Evolutionary conservation across 1,139 yeast species (phyloP), one percentile per base, ranked within the genome.

Genomic region (Geotrichum phurueaensis): DNA sequence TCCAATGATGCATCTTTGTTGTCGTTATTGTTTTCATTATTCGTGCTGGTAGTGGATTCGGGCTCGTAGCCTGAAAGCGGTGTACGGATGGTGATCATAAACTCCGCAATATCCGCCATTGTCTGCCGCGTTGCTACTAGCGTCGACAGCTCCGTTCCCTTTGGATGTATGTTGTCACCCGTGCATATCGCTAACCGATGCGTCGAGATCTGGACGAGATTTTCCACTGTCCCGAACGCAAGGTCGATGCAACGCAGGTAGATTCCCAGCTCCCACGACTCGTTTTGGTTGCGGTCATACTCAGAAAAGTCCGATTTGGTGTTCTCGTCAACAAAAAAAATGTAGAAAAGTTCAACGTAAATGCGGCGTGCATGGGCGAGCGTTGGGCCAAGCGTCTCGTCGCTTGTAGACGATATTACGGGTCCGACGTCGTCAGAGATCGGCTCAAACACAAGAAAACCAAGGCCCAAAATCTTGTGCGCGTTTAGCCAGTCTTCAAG

Each of bases 271-370:
- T 45, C 45, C 61, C 55, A 45, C 31, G 27, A 36, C 10, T 22
- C 18, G 1, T 43, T 33, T 18, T 13, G 47, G 13, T n/a, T 20
- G 15, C 27, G 51, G 6, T 25, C 31, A n/a, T 54, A 39, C 29
- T 50, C 31, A 31, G 48, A 23, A 39, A 43, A 33, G 23, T 39
- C 27, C 2, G 39, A 27, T 12, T 31, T 29, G 31, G 18, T n/a
- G 43, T 20, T 47, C 18, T 52, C 61, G 22, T 59, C 51, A 4
- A 51, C 61, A 55, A 59, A 59, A 23, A 45, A 51, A 15, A 59
- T 55, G 51, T 59, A 59, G 22, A 59, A 59, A 20, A 54, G 54
- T 15, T 55, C 58, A 12, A 47, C 56, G 20, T 55, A 59, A 13
- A 55, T 59, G 23, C 51, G 39, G 33, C 56, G 43, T 2, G 58